Base-by-base conservation (phyloP, 345 rosid genomes). In the Noccaea bulbosa region DNA sequence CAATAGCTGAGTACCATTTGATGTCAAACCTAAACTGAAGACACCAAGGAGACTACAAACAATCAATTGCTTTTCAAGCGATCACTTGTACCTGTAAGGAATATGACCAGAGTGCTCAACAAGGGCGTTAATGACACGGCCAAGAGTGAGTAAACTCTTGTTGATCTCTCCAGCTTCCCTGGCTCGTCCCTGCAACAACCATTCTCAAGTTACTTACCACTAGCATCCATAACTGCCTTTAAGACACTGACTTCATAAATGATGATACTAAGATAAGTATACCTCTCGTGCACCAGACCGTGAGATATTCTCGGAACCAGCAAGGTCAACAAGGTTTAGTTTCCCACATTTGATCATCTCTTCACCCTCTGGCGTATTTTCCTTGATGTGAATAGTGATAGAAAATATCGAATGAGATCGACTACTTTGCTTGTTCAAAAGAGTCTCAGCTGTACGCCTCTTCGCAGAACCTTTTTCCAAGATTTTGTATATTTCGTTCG, bases 111-210 rank as follows among this genome's bases (percentile, higher is more conserved):
- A 94, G 77, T 92, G 99, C 79, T 94, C 98, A 59, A 94, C 99
- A 27, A 94, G 98, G 2, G 98, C 88, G 78, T 92, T 94, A 75
- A 92, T 94, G 59, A 89, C 93, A 70, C 97, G 98, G 45, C 99
- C 98, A 75, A 92, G 98, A 45, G 99, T 94, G 62, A 94, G 99
- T 84, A 94, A 85, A 77, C 98, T 94, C 78, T 94, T 94, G 77
- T 94, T 94, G 54, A 94, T 94, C 84, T 94, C 99, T 65, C 97
- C 98, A 48, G 98, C 99, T 83, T 94, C 99, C 83, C 99, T 88
- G 70, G 97, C 99, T 81, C 99, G 84, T 61, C 99, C 97, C 99
- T 94, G 89, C 72, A 83, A 77, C 59, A 78, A 57, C 46, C 35
- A 12, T 70, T 57, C 39, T 54, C 73, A 68, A 53, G 6, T 38